Evolutionary conservation across 1,139 yeast species (phyloP).

Genomic region (Kurtzmaniella natalensis): DNA sequence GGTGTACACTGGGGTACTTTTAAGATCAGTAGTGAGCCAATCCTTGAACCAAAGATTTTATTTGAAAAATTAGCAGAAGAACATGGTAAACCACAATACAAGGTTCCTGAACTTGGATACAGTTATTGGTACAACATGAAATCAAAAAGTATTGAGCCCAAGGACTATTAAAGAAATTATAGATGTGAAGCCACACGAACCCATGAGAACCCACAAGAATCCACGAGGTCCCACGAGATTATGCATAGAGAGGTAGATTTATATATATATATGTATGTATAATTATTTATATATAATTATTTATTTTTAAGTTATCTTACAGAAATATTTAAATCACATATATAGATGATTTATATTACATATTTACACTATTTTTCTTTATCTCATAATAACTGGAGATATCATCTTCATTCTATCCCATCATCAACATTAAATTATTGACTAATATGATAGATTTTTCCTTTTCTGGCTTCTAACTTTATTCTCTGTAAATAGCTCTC

Average conservation of each 20-base stretch:
- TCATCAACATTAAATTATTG: no score
- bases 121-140: slow-evolving; percentile 36
- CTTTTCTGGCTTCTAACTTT: no score
- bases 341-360: neutral
- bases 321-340: neutral
- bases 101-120: slow-evolving; percentile 40
- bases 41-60: slow-evolving; percentile 67
- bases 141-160: no score
- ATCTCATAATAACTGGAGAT: neutral
- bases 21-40: slow-evolving; percentile 81
- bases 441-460: no score
- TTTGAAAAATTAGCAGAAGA: slow-evolving; percentile 21
- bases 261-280: no score
- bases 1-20: slow-evolving; percentile 98
- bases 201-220: no score
- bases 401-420: no score
- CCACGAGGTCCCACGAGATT: no score
- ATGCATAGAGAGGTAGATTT: no score
- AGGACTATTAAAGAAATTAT: no score
- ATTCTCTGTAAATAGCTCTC: slow-evolving; percentile 25
- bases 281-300: no score
- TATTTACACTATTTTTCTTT: slow-evolving; percentile 1
- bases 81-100: slow-evolving; percentile 14
- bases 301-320: neutral
- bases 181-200: no score